Evolutionary conservation across 768 basidiomycete species (phyloP), one percentile per base, ranked within the genome.

Genomic region (Tylopilus subfusipes): DNA sequence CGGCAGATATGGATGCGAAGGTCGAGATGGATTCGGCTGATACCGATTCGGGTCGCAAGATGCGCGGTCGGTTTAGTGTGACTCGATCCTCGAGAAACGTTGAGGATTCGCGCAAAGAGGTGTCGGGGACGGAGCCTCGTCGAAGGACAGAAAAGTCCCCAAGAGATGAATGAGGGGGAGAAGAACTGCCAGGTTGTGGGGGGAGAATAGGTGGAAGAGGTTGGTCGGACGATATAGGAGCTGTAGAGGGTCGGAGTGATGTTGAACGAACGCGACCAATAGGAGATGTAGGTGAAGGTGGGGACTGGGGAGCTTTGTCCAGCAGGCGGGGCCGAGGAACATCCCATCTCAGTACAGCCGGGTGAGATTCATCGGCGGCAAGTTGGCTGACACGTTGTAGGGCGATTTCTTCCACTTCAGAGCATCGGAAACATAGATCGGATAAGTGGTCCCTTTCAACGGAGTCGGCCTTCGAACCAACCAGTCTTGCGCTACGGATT

Each of bases 401-500:
- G 25, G 86, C 84, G 50, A 81, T 77, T 61, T 86, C 83, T 66
- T 93, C 90, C 18, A 90, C 77, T 50, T 88, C 81, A 48, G 81
- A 78, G 67, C 89, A 91, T 55, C 70, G 76, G 25, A 74, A 66
- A 65, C 79, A 84, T 39, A 91, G 77, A 49, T 83, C 80, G 19
- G 79, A 74, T 40, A 90, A 58, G 10, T 73, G 66, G 16, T 71
- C 68, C 16, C 60, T 73, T 45, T 65, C 66, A 19, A 65, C 63
- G n/a, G 58, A 62, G n/a, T 66, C 61, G 24, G 61, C 69, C 27
- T 70, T 65, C 31, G 72, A 70, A 47, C 76, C 73, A 49, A 77
- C 73, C 57, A 74, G 72, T 24, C 82, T 81, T 22, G 71, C 63
- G 59, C 82, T 77, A 33, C 90, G 85, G 34, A 85, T 81, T n/a